These are phyloP conservation scores for Cystoisospora suis DNA, from an alignment of 169 alveolate species.

Conservation along the genomic window DNA sequence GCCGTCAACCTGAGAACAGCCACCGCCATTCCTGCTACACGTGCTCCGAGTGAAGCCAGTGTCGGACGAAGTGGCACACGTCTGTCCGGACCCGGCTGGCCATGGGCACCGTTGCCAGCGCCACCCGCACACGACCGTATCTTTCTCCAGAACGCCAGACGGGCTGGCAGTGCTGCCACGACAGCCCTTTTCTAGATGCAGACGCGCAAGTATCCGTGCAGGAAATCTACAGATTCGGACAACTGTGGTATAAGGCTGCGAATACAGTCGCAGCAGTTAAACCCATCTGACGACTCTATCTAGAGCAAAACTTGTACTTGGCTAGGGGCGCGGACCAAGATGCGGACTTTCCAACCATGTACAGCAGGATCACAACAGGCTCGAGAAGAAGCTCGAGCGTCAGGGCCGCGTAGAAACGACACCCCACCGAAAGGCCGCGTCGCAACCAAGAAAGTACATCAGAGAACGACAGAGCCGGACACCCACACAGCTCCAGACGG, in stretches of 20 bases:
- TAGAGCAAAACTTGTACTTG: too few species aligned
- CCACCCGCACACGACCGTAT: background rate
- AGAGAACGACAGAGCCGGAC: background rate
- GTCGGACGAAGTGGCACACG: background rate
- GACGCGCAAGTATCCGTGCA: too few species aligned
- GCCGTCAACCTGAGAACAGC: background rate
- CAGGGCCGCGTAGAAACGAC: background rate
- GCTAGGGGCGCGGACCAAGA: too few species aligned
- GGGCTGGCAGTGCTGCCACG: background rate
- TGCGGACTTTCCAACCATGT: too few species aligned
- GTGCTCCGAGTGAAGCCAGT: background rate
- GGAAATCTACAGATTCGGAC: too few species aligned
- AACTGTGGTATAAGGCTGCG: too few species aligned
- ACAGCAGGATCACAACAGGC: too few species aligned
- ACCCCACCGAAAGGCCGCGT: background rate
- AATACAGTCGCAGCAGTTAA: too few species aligned
- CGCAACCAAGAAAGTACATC: background rate
- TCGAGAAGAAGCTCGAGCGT: background rate
- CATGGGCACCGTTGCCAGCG: background rate
- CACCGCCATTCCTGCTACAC: background rate
- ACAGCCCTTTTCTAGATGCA: background rate
- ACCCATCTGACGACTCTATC: too few species aligned
- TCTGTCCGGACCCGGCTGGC: background rate
- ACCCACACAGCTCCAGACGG: background rate
- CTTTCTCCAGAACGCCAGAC: background rate